Evolutionary conservation across 1,284 basidiomycete species (phyloP), one percentile per base, ranked within the genome.

Genomic region (Neonothopanus nambi): DNA sequence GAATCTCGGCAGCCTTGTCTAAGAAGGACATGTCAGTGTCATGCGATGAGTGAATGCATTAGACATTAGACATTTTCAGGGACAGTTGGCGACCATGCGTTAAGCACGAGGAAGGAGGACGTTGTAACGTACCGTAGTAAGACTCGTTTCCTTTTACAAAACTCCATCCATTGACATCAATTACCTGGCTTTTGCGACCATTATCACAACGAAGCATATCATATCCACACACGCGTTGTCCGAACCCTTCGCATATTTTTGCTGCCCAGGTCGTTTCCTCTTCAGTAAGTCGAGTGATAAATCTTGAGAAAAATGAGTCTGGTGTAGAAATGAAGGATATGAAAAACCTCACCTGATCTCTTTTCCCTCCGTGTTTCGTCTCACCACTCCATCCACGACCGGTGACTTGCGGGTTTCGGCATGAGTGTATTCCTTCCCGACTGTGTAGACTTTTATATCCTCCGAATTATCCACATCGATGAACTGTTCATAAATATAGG

Each of bases 361-460:
- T 68, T 99, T 99, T 42, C 97, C 97, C 65, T 99, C 97, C 11
- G 94, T 96, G 69, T 99, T 99, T 48, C 97, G 85, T 52, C 95
- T 83, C 41, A 99, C 97, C 48, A 99, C 87, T 42, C 97, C 97
- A 65, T 99, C 97, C 5, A 99, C 97, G 23, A 98, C 93, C 24
- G 97, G 97, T 12, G 97, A 99, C 73, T 98, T 99, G 64, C 97
- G 89, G 1, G 96, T 98, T 73, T 99, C 97, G 23, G 97, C 97
- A 70, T 99, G 97, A 5, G 93, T 94, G 68, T 96, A 99, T 57
- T 94, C 87, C 42, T 88, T 88, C 5, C 97, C 97, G 37, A 99
- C 91, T 1, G 97, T 99, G 72, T 99, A 99, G n/a, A 99, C 93
- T 70, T 99, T 99, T 80, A 99, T 98, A 69, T 99, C 97, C 72